These are phyloP conservation scores for Pterulicium gracile DNA, from an alignment of 1,284 basidiomycete species.

Conservation along the genomic window DNA sequence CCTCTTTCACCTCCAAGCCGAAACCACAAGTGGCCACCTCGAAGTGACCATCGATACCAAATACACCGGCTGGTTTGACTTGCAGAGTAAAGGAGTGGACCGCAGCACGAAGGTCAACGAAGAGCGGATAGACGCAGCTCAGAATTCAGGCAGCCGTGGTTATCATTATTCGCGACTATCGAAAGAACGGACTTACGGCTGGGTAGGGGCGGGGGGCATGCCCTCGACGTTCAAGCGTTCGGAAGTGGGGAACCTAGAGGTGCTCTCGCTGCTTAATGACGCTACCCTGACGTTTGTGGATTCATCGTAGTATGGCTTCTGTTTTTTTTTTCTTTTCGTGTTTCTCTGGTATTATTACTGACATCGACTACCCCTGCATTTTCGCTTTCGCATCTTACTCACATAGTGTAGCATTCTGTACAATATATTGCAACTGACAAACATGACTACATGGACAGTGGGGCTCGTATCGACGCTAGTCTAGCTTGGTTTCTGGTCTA, in stretches of 20 bases:
- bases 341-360: background rate
- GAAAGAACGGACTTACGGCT: background rate
- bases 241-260: background rate
- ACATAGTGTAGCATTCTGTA: background rate
- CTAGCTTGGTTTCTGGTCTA: too few species aligned
- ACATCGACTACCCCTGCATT: too few species aligned
- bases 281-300: background rate
- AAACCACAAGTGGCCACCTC: background rate
- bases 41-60: background rate
- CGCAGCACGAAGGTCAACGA: background rate
- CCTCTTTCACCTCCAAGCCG: background rate
- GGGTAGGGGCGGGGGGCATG: background rate
- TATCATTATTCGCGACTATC: background rate
- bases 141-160: background rate
- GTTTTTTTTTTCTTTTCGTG: background rate
- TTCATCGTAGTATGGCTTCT: too few species aligned
- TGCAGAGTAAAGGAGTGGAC: background rate
- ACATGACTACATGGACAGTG: background rate
- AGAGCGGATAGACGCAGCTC: background rate
- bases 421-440: background rate
- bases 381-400: background rate
- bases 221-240: background rate
- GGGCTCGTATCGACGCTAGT: too few species aligned
- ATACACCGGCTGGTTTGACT: background rate
- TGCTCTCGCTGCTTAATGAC: background rate